Base-by-base conservation (phyloP, 2,329 filamentous ascomycete species). In the Fusarium lateritium region DNA sequence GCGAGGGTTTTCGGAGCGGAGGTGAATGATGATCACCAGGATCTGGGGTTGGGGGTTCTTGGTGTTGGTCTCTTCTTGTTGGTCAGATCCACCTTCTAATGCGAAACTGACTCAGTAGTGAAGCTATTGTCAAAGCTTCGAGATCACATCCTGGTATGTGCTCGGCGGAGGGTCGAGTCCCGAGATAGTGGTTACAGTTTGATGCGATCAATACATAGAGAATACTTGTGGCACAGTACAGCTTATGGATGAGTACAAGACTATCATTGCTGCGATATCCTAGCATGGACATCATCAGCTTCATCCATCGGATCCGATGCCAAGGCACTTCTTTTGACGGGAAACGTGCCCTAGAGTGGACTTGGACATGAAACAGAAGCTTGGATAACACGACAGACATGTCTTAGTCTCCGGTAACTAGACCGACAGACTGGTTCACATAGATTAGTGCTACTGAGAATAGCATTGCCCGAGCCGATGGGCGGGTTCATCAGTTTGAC, bases 341-440 rank as follows among this genome's bases (percentile, higher is more conserved):
- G 19, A 31, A 7, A 42, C 40, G 9, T 26, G 31, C 26, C 45
- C 57, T 47, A 15, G 42, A 38, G 49, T 46, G n/a, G 38, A 45
- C 15, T 44, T 44, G 38, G 24, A 63, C 43, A 17, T 63, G 60
- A 63, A 63, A 47, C 58, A 56, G n/a, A 56, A 44, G n/a, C 46
- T 53, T 57, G 21, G 28, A 10, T 31, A 31, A 31, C 13, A 31
- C 28, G 11, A 9, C 28, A 31, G 28, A 31, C 28, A 10, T 31
- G 28, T 31, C 28, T 31, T 31, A 31, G 28, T 31, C 28, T 31
- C 28, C 13, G 28, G 28, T 10, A 31, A 31, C 9, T 31, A 31
- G 28, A 31, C 28, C 28, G 46, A 36, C 36, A 33, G 28, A 53
- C 51, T 31, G 38, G 36, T 43, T 52, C 51, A 56, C 14, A 24